Percentiles rank a stretch among this genome's conserved stretches.
These are phyloP conservation scores for Cercophora sp. DNA, from an alignment of 495 filamentous ascomycete species.

Conservation along the genomic window DNA sequence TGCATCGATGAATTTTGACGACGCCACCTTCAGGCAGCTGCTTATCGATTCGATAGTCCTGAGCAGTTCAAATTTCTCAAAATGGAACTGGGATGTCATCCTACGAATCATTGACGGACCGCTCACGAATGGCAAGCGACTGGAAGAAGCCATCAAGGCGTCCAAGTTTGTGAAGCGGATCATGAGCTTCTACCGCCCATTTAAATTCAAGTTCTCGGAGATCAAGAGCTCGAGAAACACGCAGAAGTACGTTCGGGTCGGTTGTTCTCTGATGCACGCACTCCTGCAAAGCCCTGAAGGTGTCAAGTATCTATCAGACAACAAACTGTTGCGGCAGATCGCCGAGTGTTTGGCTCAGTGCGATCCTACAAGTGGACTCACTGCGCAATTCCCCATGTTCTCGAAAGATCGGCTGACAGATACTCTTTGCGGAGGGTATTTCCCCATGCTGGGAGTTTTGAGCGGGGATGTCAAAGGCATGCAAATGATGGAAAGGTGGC, in stretches of 20 bases:
- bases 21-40: constrained; percentile 77
- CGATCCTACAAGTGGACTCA: constrained; percentile 84
- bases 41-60: constrained; percentile 85
- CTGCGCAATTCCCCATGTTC: constrained; percentile 83
- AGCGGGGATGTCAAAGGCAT: constrained; percentile 78
- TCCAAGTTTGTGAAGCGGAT: constrained; percentile 94
- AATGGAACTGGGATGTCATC: constrained; percentile 97
- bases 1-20: constrained; percentile 72
- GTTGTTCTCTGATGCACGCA: constrained; percentile 80
- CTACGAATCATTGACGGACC: constrained; percentile 89
- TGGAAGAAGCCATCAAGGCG: constrained; percentile 91
- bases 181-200: constrained; percentile 90
- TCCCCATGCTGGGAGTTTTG: constrained; percentile 82
- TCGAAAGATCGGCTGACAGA: constrained; percentile 75
- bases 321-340: constrained; percentile 87
- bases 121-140: constrained; percentile 80
- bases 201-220: constrained; percentile 92
- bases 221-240: constrained; percentile 82
- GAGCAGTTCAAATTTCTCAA: constrained; percentile 76
- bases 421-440: constrained; percentile 87
- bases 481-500: constrained; percentile 90
- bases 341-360: constrained; percentile 93
- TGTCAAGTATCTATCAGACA: constrained; percentile 77
- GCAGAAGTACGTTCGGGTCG: constrained; percentile 87
- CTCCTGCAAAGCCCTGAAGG: constrained; percentile 82